These are phyloP conservation scores for Polygonum maritimum DNA, from an alignment of 148 eudicot species.

Conservation along the genomic window DNA sequence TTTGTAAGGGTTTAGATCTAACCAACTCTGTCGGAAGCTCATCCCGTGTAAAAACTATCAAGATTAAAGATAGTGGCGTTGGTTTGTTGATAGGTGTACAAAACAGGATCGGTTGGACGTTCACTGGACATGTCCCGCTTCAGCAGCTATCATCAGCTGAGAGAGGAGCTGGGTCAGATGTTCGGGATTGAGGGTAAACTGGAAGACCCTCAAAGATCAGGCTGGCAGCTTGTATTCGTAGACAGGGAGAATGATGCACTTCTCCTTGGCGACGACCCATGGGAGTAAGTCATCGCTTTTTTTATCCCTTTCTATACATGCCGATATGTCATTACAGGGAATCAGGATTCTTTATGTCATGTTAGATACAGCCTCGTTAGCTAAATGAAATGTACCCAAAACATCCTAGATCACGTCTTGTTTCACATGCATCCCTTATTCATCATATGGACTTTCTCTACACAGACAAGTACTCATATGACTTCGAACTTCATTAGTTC, in stretches of 20 bases:
- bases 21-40: too few species aligned
- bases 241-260: slow-evolving; percentile 98
- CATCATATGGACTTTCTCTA: too few species aligned
- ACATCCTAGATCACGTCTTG: too few species aligned
- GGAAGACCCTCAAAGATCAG: slow-evolving; percentile 99
- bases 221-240: slow-evolving; percentile 99
- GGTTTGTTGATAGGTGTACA: slow-evolving; percentile 49
- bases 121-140: slow-evolving; percentile 91
- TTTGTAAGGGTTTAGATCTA: too few species aligned
- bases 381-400: too few species aligned
- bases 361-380: too few species aligned
- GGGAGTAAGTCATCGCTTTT: slow-evolving; percentile 72
- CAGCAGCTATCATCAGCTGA: slow-evolving; percentile 91
- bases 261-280: slow-evolving; percentile 99
- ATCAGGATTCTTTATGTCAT: too few species aligned
- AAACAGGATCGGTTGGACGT: slow-evolving; percentile 91
- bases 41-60: neutral
- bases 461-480: too few species aligned
- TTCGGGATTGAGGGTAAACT: slow-evolving; percentile 84
- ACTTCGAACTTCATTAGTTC: too few species aligned
- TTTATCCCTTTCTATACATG: neutral
- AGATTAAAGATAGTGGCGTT: neutral
- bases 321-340: too few species aligned
- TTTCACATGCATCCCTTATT: too few species aligned
- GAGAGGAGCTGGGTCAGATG: slow-evolving; percentile 89